phyloP scores from a whole-genome alignment of 371 early-diverging fungal species.

The Nematocida minor region DNA sequence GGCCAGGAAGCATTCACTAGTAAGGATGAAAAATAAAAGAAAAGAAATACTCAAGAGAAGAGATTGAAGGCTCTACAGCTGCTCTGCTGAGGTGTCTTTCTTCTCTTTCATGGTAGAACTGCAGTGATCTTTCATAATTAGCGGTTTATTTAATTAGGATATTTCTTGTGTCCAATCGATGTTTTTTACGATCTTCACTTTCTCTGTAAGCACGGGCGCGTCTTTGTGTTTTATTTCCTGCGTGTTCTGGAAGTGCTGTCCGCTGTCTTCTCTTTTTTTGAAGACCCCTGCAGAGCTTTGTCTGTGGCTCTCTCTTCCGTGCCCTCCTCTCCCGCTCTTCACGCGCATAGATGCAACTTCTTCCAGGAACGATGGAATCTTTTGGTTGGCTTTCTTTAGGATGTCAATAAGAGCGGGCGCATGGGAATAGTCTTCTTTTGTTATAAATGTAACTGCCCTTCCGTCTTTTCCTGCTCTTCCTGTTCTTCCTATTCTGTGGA shows the following conservation, averaged over 20 bases:
- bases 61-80: too few species aligned
- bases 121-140: too few species aligned
- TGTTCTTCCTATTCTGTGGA: constrained; percentile 78
- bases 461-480: constrained; percentile 91
- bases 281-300: background rate
- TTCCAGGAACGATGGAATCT: constrained; percentile 73
- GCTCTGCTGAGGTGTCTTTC: too few species aligned
- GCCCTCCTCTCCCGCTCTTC: background rate
- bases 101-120: too few species aligned
- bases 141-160: too few species aligned
- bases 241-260: background rate
- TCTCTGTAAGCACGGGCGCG: background rate
- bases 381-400: constrained; percentile 79
- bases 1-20: too few species aligned
- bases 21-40: too few species aligned
- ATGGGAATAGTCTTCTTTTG: constrained; percentile 74
- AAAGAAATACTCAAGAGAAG: too few species aligned
- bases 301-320: background rate
- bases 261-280: background rate
- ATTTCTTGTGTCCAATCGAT: constrained; percentile 18
- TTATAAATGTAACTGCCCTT: constrained; percentile 79
- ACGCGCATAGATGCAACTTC: background rate
- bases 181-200: constrained; percentile 16
- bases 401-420: constrained; percentile 83
- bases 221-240: constrained; percentile 1